Conservation (phyloP, 2,329 filamentous ascomycete species). For the Pseudogymnoascus sp. region DNA sequence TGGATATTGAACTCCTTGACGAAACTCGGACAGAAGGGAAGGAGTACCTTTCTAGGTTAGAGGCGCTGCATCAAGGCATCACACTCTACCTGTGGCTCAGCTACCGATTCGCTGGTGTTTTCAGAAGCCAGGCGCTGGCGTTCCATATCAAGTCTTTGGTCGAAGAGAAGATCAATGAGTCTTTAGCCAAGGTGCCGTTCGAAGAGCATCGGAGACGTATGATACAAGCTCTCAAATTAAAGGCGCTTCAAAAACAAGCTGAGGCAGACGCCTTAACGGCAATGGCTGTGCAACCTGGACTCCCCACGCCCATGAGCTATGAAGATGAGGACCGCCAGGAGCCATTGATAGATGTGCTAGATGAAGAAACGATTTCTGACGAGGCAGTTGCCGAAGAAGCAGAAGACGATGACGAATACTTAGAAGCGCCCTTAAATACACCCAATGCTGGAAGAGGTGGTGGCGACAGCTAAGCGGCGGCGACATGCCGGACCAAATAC, state of each 20-base stretch:
- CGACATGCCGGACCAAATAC: not conserved
- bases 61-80: conserved; percentile 71
- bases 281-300: not conserved
- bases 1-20: conserved; percentile 70
- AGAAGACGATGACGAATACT: conserved; percentile 1
- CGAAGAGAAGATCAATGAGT: conserved; percentile 58
- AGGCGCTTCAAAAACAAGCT: not conserved
- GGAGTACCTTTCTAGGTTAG: conserved; percentile 54
- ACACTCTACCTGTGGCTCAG: conserved; percentile 90
- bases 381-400: not conserved
- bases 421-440: not conserved
- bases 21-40: conserved; percentile 32
- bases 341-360: not conserved
- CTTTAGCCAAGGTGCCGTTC: conserved; percentile 11
- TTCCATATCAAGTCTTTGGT: conserved; percentile 71
- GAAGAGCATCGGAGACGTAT: not conserved
- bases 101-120: conserved; percentile 77
- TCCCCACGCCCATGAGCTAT: not conserved
- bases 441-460: not conserved
- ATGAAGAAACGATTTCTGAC: not conserved
- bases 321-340: conserved; percentile 4
- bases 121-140: conserved; percentile 65
- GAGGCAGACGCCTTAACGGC: not conserved
- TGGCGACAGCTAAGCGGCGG: not conserved
- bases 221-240: not conserved